Conservation (phyloP, 441 rosid genomes). For the Erysimum cheiri region DNA sequence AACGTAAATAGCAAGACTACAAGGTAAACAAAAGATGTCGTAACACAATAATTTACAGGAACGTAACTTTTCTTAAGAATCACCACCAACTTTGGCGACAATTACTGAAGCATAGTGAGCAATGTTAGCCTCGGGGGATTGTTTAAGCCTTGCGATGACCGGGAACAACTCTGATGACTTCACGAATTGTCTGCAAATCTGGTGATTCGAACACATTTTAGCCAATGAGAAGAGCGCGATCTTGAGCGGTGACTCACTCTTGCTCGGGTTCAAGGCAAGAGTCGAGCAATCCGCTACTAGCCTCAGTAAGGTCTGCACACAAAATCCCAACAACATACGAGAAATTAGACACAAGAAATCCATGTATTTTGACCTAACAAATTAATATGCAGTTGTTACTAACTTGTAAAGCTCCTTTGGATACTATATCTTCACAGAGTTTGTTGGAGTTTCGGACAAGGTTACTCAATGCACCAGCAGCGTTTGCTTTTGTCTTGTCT, state of each 20-base stretch:
- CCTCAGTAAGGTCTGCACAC: constrained; percentile 78
- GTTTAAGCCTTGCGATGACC: constrained; percentile 78
- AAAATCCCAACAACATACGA: neutral
- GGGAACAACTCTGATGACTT: constrained; percentile 81
- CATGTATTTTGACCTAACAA: neutral
- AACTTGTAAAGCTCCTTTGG: constrained; percentile 98
- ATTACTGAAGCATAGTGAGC: constrained; percentile 86
- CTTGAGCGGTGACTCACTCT: constrained; percentile 88
- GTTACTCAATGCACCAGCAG: constrained; percentile 97
- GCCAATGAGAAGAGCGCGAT: constrained; percentile 96
- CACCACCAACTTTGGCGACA: constrained; percentile 65
- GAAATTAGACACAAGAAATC: constrained; percentile 4
- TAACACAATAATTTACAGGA: constrained; percentile 33
- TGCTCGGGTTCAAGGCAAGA: constrained; percentile 75
- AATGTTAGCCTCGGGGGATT: constrained; percentile 84
- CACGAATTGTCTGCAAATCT: constrained; percentile 75
- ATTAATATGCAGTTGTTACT: constrained; percentile 13
- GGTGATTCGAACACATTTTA: constrained; percentile 85
- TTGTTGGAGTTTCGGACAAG: constrained; percentile 95
- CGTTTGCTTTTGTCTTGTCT: constrained; percentile 98
- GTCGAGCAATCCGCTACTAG: constrained; percentile 80
- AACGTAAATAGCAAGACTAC: constrained; percentile 17
- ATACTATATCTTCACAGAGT: constrained; percentile 90
- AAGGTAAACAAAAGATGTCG: neutral
- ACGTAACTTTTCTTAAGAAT: constrained; percentile 23